Evolutionary conservation across 345 rosid genomes (phyloP), one percentile per base, ranked within the genome.

Genomic region (Ceriops decandra): DNA sequence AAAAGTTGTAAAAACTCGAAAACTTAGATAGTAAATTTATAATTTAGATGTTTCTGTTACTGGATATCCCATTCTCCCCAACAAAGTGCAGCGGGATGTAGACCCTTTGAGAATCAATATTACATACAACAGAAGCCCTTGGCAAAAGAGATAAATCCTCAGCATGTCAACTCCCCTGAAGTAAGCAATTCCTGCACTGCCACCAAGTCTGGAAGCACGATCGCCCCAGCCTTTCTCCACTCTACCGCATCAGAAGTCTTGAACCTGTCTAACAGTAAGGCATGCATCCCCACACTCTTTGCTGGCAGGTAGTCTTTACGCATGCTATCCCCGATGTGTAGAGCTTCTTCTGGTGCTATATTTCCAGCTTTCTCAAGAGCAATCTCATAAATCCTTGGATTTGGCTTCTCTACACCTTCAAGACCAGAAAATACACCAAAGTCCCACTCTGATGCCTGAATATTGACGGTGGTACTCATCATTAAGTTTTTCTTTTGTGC

Each of bases 391-490:
- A 93, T 89, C 74, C 76, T 82, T 2, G 92, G 92, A 74, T 93
- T 85, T 5, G 98, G 98, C 81, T 93, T 93, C 87, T 93, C 98
- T 20, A 93, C 77, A 32, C 98, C 98, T 72, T 86, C 97, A 33
- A 90, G 71, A 36, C 98, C 98, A 49, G 98, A 93, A 79, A 93
- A 93, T 30, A 93, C 97, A 68, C 98, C 97, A 78, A 93, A 90
- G 72, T 90, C 98, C 97, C 97, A 93, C 78, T 93, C 98, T 0
- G 87, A 79, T 2, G 81, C 92, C 98, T 92, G 69, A 42, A 42
- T 13, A 13, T 42, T 13, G 49, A 42, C 13, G 49, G 49, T 13
- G 13, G 49, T 13, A 3, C 19, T 42, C 7, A 9, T 13, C 7
- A 36, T 72, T 52, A 69, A 53, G 54, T 51, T 62, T 35, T 27